These are phyloP conservation scores for Scytalidium sp. DNA, from an alignment of 2,329 filamentous ascomycete species.

Conservation along the genomic window DNA sequence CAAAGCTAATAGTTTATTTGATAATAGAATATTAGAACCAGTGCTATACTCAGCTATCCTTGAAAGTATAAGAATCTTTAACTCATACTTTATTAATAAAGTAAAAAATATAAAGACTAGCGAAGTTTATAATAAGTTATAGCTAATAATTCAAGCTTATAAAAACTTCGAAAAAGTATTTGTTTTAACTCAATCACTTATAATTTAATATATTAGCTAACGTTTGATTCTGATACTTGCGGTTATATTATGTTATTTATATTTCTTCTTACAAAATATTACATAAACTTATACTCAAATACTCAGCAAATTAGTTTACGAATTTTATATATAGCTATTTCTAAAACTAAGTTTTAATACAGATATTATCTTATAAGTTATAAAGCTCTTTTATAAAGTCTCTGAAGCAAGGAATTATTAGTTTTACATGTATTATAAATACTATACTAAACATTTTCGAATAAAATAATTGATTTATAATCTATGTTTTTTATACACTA, in stretches of 20 bases:
- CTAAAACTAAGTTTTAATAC: background rate
- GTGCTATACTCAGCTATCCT: background rate
- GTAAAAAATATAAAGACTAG: conserved; percentile 8
- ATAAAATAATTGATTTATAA: conserved; percentile 8
- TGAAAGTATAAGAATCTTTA: conserved; percentile 3
- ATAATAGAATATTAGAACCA: background rate
- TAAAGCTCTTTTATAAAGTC: conserved; percentile 10
- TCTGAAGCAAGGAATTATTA: conserved; percentile 9
- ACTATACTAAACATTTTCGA: conserved; percentile 5
- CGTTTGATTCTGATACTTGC: conserved; percentile 8
- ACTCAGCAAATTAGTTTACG: conserved; percentile 3
- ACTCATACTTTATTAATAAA: conserved; percentile 10
- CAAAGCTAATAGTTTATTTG: background rate
- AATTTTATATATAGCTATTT: conserved; percentile 8
- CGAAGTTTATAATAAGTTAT: conserved; percentile 11
- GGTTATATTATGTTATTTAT: background rate
- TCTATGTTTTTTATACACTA: background rate
- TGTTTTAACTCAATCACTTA: conserved; percentile 11
- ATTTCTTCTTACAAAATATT: conserved; percentile 9
- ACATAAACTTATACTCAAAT: conserved; percentile 9
- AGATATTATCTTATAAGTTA: conserved; percentile 1
- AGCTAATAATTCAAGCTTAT: conserved; percentile 10
- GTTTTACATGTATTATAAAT: conserved; percentile 9
- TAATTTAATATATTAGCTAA: conserved; percentile 9
- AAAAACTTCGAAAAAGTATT: conserved; percentile 6